These are phyloP conservation scores for Dictyostelium purpureum DNA, from an alignment of 78 protist genomes.

Conservation along the genomic window DNA sequence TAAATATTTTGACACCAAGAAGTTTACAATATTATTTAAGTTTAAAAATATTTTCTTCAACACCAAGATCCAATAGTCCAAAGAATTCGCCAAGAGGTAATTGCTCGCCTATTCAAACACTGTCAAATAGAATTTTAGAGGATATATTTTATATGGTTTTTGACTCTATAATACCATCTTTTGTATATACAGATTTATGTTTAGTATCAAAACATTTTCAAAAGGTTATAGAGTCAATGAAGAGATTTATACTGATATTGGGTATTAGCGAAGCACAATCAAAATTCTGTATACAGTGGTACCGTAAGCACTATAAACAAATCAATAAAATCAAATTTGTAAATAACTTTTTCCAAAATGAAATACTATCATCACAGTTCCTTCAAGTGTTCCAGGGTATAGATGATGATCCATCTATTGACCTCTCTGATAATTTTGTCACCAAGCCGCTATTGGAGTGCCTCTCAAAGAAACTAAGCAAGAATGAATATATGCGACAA, in stretches of 20 bases:
- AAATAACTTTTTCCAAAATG: slow-evolving; percentile 20
- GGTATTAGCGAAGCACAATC: slow-evolving; percentile 29
- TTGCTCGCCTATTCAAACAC: neutral
- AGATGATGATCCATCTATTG: slow-evolving; percentile 18
- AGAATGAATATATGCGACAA: neutral
- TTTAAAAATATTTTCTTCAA: slow-evolving; percentile 14
- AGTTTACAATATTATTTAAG: slow-evolving; percentile 1
- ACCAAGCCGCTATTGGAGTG: neutral
- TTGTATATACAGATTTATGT: slow-evolving; percentile 1
- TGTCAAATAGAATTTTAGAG: slow-evolving; percentile 5
- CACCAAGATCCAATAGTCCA: neutral
- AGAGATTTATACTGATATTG: neutral
- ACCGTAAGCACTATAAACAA: neutral
- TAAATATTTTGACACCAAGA: neutral
- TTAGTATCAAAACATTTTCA: slow-evolving; percentile 10
- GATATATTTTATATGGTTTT: neutral
- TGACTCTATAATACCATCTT: slow-evolving; percentile 16
- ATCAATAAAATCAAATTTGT: slow-evolving; percentile 12
- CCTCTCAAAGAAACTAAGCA: neutral
- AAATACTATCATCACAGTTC: neutral
- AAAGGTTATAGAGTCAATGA: slow-evolving; percentile 11
- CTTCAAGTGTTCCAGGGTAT: neutral
- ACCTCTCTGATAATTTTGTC: slow-evolving; percentile 4
- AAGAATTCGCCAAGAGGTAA: neutral
- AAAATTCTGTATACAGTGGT: neutral